Evolutionary conservation across 148 eudicot species (phyloP).

Genomic region (Rhododendron mucronatum): DNA sequence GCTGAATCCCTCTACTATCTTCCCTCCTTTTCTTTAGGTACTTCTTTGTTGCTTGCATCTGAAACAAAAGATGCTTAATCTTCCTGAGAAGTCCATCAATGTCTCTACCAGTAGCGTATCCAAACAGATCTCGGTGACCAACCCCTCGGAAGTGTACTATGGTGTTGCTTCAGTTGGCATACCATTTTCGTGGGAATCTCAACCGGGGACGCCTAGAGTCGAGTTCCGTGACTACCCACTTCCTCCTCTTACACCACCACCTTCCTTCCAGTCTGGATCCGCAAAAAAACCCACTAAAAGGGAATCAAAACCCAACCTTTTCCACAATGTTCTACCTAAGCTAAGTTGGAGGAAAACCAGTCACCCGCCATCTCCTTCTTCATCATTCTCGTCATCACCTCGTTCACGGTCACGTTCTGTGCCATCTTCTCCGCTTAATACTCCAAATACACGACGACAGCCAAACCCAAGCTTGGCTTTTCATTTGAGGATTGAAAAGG

Average conservation of each 20-base stretch:
- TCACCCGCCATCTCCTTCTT: conserved; percentile 8
- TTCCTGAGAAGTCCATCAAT: conserved; percentile 14
- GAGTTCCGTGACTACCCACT: conserved; percentile 18
- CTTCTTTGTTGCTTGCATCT: neutral
- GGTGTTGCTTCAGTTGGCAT: conserved; percentile 34
- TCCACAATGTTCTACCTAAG: conserved; percentile 17
- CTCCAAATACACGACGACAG: neutral
- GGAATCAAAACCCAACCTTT: conserved; percentile 14
- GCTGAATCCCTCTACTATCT: conserved; percentile 5
- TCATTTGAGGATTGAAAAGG: conserved; percentile 4
- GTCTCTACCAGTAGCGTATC: conserved; percentile 9
- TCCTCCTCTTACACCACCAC: conserved; percentile 51
- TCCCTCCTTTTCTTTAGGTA: neutral
- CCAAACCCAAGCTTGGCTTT: conserved; percentile 1
- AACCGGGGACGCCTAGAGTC: conserved; percentile 44
- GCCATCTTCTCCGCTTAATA: conserved; percentile 11
- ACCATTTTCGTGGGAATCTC: conserved; percentile 48
- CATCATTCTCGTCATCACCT: conserved; percentile 21
- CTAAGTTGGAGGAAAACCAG: conserved; percentile 17
- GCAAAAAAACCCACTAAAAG: neutral
- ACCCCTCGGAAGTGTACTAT: conserved; percentile 33
- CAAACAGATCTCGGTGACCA: conserved; percentile 13
- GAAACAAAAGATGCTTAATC: conserved; percentile 10
- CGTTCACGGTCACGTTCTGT: conserved; percentile 11
- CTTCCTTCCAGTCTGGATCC: conserved; percentile 24